Base-by-base conservation (phyloP, 768 basidiomycete genomes). In the Harrya chromipes region DNA sequence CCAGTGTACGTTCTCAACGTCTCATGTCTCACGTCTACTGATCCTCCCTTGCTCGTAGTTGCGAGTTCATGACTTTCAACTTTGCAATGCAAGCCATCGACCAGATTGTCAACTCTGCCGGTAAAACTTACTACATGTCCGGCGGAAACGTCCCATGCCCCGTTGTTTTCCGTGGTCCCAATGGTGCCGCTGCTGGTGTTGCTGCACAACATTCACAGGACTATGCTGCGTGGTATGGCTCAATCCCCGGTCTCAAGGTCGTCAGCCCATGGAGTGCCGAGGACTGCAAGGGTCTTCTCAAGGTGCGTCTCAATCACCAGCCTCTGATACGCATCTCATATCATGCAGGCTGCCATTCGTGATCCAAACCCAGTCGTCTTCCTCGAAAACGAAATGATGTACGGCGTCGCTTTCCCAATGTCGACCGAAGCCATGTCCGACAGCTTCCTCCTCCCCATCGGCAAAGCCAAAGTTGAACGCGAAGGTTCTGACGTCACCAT, bases 11-110 rank as follows among this genome's bases (percentile, higher is more conserved):
- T 61, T 17, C 31, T 47, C 47, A 13, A 26, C 41, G 20, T 38
- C 27, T 41, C 49, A 8, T 37, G 3, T 43, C 20, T 39, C 40
- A 19, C 40, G 14, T 27, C 54, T 27, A 49, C 41, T 57, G 38
- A 62, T 39, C 47, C 52, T 29, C 8, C 24, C 17, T 56, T 21
- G 26, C 34, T 35, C 31, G 24, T 52, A 93, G 90, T 64, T 97
- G 94, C 80, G 95, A 98, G 77, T 99, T 97, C 78, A 98, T 97
- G 95, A 98, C 95, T 14, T 98, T 95, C 80, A 98, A 99, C 80
- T 98, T 99, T 68, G 95, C 95, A 57, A 99, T 98, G 95, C 93
- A 94, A 74, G 94, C 97, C 50, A 98, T 99, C 69, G 97, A 99
- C 75, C 97, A 99, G 66, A 99, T 99, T 55, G 93, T 99, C 72